Conservation (phyloP, 202 grass and related monocot genomes). For the Setaria italica region DNA sequence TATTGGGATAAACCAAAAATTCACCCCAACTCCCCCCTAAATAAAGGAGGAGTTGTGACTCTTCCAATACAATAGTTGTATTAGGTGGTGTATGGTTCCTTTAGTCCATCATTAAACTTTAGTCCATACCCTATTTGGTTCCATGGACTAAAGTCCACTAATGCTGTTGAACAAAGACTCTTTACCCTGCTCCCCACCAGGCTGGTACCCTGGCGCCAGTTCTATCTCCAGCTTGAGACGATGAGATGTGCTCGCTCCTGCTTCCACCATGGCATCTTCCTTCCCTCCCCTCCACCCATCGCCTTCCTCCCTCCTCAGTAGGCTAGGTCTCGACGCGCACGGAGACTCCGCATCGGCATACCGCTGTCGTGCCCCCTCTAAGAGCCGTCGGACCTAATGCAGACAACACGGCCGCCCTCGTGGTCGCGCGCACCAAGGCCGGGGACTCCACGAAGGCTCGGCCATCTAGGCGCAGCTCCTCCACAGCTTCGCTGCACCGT, state of each 20-base stretch:
- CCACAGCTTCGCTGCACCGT: conserved; percentile 63
- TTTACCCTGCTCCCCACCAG: too few relatives aligned
- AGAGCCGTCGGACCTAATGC: conserved; percentile 19
- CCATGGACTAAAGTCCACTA: too few relatives aligned
- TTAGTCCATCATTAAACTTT: too few relatives aligned
- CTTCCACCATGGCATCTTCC: conserved; percentile 37
- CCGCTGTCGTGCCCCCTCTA: not conserved
- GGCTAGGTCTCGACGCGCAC: not conserved
- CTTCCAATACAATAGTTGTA: too few relatives aligned
- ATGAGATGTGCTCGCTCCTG: conserved; percentile 38
- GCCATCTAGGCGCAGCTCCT: conserved; percentile 78
- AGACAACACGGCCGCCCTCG: conserved; percentile 42
- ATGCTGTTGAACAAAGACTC: too few relatives aligned
- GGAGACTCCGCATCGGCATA: not conserved
- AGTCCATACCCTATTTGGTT: too few relatives aligned
- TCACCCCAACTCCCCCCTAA: too few relatives aligned
- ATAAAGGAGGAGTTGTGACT: too few relatives aligned
- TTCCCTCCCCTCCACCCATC: not conserved
- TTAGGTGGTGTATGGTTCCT: too few relatives aligned
- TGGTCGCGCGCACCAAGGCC: conserved; percentile 69
- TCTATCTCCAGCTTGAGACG: not conserved
- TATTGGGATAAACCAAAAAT: too few relatives aligned
- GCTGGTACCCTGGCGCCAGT: too few relatives aligned
- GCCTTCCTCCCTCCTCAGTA: not conserved
- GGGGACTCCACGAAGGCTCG: conserved; percentile 62